Evolutionary conservation across 345 rosid species (phyloP), one percentile per base, ranked within the genome.

Genomic region (Hevea brasiliensis): DNA sequence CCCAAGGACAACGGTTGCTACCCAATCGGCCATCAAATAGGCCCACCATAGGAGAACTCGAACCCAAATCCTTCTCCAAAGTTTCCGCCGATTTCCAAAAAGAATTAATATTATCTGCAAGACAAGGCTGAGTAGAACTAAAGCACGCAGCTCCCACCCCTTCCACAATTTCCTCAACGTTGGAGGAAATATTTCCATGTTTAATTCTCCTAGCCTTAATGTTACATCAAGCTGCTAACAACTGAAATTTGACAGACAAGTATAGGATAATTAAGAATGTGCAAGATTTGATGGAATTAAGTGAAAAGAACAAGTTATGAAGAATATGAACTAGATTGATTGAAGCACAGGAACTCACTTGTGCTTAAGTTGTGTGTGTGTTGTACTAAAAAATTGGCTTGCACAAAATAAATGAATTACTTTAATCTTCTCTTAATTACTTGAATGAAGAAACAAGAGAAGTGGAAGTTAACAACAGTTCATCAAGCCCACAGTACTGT

Each of bases 11-110:
- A 50, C 51, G 8, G 69, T 65, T 6, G 69, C 69, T 24, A 17
- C 53, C 51, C 55, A 48, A 47, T 65, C 69, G 8, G 69, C 69
- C 18, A 65, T 48, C 69, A 65, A 65, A 21, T 65, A 45, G 32
- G 69, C 55, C 23, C 20, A 65, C 69, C 69, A 65, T 21, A 65
- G 6, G 0, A 65, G 35, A 44, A 65, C 6, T 59, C 63, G 41
- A 59, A 59, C 18, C 63, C 63, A 15, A 6, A 14, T 32, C 8
- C 5, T 26, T 6, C 9, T 59, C 18, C 7, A 26, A 59, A 11
- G 12, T 15, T 59, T 59, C 63, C 63, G 27, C 9, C 63, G 63
- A 13, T 27, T 59, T 27, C 63, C 63, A 29, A 59, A 59, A 27
- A 59, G 26, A 7, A 59, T 59, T 59, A 59, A 3, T 26, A 59